Evolutionary conservation across 2,329 filamentous ascomycete species (phyloP), one percentile per base, ranked within the genome.

Genomic region (Pezicula radicicola): DNA sequence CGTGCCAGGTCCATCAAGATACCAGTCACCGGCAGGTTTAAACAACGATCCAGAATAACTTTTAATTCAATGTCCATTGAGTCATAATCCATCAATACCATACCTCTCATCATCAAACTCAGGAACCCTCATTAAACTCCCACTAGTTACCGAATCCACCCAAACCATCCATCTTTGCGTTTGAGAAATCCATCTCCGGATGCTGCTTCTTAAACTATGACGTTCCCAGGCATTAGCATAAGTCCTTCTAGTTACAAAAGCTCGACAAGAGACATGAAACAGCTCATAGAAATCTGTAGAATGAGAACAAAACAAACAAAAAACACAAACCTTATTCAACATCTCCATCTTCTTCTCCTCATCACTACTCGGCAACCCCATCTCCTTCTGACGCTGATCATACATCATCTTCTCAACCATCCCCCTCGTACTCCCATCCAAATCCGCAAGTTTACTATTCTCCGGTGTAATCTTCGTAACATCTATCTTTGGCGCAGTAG

Each of bases 361-460:
- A 61, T 97, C 94, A 60, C 90, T 96, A 12, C 87, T 91, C 44
- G 91, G 90, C 71, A 88, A 80, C 4, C 94, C 94, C 71, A 81
- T 77, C 76, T 97, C 92, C 83, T 99, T 99, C 76, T 97, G 92
- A 60, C 89, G 80, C 79, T 99, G 94, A 75, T 99, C 94, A 66
- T 82, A 99, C 94, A 99, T 99, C 94, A 99, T 99, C 83, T 99
- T 99, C 84, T 99, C 94, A 42, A 99, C 94, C 93, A 99, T 97
- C 53, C 85, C 83, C 58, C 94, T 83, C 49, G 94, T 99, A 78
- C 96, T 89, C 55, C 94, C 94, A 67, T 97, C 93, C 60, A 99
- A 77, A 70, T 99, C 94, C 52, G 88, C 86, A 65, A 99, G 78
- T 71, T 91, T 96, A 68, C 87, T 92, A 68, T 88, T 92, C 74